phyloP scores from a whole-genome alignment of 768 basidiomycete species.

The Phaffia australis region DNA sequence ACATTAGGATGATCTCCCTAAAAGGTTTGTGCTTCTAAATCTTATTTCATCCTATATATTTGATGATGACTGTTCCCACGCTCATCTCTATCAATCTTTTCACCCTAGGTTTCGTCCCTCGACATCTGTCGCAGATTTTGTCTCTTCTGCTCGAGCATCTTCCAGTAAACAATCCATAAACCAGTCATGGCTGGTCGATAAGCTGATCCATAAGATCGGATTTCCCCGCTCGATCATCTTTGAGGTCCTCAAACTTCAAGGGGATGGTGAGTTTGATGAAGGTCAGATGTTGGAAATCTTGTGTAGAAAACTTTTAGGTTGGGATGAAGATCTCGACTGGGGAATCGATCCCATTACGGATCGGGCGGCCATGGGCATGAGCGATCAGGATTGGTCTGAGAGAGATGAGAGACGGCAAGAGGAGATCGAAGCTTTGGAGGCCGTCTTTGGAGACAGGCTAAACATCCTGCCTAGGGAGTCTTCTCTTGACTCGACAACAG shows the following conservation, averaged over 20 bases:
- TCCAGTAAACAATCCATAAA: slow-evolving; percentile 49
- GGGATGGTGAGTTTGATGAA: slow-evolving; percentile 37
- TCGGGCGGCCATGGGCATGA: slow-evolving; percentile 20
- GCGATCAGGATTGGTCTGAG: too few relatives aligned
- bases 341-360: slow-evolving; percentile 29
- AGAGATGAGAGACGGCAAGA: slow-evolving; percentile 35
- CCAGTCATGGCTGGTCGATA: slow-evolving; percentile 67
- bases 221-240: slow-evolving; percentile 65
- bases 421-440: slow-evolving; percentile 38
- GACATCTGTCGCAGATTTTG: slow-evolving; percentile 36
- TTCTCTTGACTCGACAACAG: neutral
- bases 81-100: too few relatives aligned
- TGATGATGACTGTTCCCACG: too few relatives aligned
- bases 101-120: slow-evolving; percentile 18
- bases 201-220: slow-evolving; percentile 70
- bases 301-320: slow-evolving; percentile 36
- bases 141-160: slow-evolving; percentile 30
- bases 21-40: slow-evolving; percentile 31
- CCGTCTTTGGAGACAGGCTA: slow-evolving; percentile 36
- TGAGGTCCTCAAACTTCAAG: slow-evolving; percentile 39
- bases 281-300: slow-evolving; percentile 47
- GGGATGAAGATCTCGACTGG: slow-evolving; percentile 35
- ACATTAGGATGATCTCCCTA: slow-evolving; percentile 64
- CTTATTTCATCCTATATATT: neutral
- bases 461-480: slow-evolving; percentile 28